Percentiles rank a stretch among this genome's conserved stretches.
Conservation (phyloP, 1,284 basidiomycete species). For the Agroathelia rolfsii region DNA sequence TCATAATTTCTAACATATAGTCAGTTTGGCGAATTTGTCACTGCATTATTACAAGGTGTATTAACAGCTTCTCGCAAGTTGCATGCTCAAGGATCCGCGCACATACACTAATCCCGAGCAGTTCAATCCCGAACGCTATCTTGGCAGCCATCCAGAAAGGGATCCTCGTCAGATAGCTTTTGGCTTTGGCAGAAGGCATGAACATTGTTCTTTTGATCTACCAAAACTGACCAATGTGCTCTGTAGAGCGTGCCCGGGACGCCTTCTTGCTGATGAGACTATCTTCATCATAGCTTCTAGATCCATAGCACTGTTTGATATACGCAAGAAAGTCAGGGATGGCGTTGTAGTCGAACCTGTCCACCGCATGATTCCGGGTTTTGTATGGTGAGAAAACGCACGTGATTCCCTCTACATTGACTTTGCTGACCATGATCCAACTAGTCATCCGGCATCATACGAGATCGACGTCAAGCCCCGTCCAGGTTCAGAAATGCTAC, state of each 20-base stretch:
- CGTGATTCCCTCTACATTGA: no score
- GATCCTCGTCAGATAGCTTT: conserved; percentile 12
- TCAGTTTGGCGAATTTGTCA: conserved; percentile 4
- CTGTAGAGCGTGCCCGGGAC: conserved; percentile 16
- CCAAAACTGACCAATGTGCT: conserved; percentile 1
- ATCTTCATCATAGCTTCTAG: conserved; percentile 16
- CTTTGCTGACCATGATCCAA: no score
- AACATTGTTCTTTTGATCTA: not conserved
- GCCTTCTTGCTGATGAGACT: conserved; percentile 15
- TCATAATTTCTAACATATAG: conserved; percentile 17
- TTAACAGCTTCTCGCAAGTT: conserved; percentile 8
- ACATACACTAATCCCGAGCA: conserved; percentile 12
- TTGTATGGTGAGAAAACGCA: no score
- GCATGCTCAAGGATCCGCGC: conserved; percentile 9
- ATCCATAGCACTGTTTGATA: conserved; percentile 15
- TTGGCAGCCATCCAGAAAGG: conserved; percentile 11
- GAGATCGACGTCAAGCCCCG: no score
- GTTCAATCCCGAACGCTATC: conserved; percentile 14
- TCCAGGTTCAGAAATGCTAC: no score
- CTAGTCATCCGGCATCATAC: no score
- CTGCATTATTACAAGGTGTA: no score
- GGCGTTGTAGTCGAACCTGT: no score
- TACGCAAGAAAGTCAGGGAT: no score
- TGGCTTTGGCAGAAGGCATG: conserved; percentile 14
- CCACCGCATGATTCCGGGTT: conserved; percentile 10